Conservation (phyloP, 352 stramenopile genomes). For the Phytophthora fragariae region DNA sequence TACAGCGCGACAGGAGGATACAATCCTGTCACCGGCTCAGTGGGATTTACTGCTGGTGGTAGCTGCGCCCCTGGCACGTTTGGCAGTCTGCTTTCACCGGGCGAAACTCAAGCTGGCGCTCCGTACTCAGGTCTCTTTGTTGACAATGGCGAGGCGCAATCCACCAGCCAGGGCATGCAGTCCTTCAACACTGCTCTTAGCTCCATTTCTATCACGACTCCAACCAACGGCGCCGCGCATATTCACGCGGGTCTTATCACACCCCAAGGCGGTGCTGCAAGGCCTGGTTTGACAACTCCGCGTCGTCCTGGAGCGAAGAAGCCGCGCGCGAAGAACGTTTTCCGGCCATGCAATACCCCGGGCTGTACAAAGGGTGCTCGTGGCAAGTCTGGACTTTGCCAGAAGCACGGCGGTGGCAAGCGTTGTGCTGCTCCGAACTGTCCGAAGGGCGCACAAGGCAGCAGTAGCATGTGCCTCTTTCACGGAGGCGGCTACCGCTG, state of each 20-base stretch:
- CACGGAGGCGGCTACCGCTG: conserved; percentile 89
- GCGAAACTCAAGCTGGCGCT: conserved; percentile 7
- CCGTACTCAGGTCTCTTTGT: conserved; percentile 40
- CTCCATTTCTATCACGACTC: conserved; percentile 37
- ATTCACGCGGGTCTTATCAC: conserved; percentile 35
- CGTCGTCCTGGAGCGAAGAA: conserved; percentile 62
- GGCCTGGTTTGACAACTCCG: conserved; percentile 6
- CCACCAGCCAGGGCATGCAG: conserved; percentile 25
- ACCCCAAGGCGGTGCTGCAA: conserved; percentile 20
- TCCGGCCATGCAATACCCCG: conserved; percentile 63
- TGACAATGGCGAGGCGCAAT: conserved; percentile 24
- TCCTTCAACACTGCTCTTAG: conserved; percentile 36
- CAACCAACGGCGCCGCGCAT: conserved; percentile 20
- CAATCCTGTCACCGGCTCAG: conserved; percentile 15
- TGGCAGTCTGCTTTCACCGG: conserved; percentile 23
- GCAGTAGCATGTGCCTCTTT: conserved; percentile 78
- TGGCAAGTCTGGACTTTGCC: conserved; percentile 84
- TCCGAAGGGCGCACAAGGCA: conserved; percentile 85
- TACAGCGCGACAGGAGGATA: conserved; percentile 28
- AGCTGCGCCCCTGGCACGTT: conserved; percentile 10
- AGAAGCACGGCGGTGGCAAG: conserved; percentile 89
- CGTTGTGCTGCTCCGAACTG: conserved; percentile 67
- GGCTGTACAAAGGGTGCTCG: conserved; percentile 82
- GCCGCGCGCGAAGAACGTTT: conserved; percentile 74
- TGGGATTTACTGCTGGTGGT: conserved; percentile 6